Base-by-base conservation (phyloP, 495 filamentous ascomycete species). In the Cercophora newfieldiana region DNA sequence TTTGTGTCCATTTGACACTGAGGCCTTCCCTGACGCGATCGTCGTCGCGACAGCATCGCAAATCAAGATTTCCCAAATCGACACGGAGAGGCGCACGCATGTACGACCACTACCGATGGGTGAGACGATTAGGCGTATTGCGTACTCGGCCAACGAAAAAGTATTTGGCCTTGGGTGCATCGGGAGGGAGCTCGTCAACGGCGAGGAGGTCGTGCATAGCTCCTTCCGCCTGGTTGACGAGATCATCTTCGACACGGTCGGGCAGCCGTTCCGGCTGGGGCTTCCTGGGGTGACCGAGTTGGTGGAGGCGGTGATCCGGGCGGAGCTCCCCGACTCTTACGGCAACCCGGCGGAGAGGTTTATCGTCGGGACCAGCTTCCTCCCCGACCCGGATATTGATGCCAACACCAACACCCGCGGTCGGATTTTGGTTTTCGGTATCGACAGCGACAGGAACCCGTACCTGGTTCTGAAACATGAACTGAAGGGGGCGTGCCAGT, bases 91-190 rank as follows among this genome's bases (percentile, higher is more conserved):
- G 26, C 90, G 88, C 19, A 97, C 94, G 2, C 93, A 98, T 69
- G 89, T 97, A 8, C 88, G 90, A 67, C 88, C 91, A 0, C 79
- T 97, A 3, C 83, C 79, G 1, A 88, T 97, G 66, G 83, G 87
- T 24, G 90, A 97, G 72, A 95, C 92, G 29, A 90, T 97, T 5
- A 87, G 95, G 53, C 83, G 95, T 47, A 87, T 99, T 56, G 90
- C 92, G 0, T 97, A 98, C 77, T 96, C 92, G 7, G 81, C 89
- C 8, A 81, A 79, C 24, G 88, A 94, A 58, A 89, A 91, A 69
- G 88, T 89, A 0, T 97, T 98, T 72, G 94, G 90, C 7, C 82
- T 98, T 3, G 94, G 94, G 2, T 95, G 91, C 12, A 90, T 98
- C 61, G 86, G 87, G 51, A 84, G 91, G 78, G 68, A 83, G 55